Conservation (phyloP, 2,329 filamentous ascomycete genomes). For the Cladosporium halotolerans region DNA sequence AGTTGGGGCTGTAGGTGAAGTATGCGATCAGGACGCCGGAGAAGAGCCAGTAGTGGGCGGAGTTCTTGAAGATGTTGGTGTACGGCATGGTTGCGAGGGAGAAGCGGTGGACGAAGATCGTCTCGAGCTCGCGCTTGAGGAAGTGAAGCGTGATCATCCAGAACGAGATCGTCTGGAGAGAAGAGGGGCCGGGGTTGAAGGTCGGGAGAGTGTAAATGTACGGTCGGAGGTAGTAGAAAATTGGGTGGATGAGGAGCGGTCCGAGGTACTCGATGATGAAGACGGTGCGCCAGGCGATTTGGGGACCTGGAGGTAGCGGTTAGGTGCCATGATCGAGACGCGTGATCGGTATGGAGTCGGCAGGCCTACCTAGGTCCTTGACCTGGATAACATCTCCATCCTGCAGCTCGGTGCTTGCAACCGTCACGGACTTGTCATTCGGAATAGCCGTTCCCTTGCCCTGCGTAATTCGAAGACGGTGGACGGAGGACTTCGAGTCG, state of each 20-base stretch:
- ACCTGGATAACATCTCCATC: constrained; percentile 65
- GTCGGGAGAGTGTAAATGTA: constrained; percentile 57
- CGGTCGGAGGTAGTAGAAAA: constrained; percentile 64
- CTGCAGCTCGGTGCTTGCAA: constrained; percentile 51
- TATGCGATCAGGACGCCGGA: constrained; percentile 75
- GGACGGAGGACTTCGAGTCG: constrained; percentile 48
- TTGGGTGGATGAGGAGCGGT: constrained; percentile 77
- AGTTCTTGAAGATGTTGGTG: constrained; percentile 90
- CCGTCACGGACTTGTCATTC: constrained; percentile 47
- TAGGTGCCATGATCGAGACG: not conserved
- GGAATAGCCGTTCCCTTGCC: constrained; percentile 54
- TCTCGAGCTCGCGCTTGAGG: constrained; percentile 91
- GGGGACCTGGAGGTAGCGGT: constrained; percentile 55
- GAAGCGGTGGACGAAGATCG: constrained; percentile 90
- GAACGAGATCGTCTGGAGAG: constrained; percentile 66
- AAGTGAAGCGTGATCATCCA: constrained; percentile 76
- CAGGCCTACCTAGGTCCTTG: constrained; percentile 78
- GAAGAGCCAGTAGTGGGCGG: constrained; percentile 84
- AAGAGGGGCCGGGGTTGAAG: constrained; percentile 44
- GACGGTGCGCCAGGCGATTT: constrained; percentile 88
- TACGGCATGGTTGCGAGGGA: constrained; percentile 89
- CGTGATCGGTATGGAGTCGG: not conserved
- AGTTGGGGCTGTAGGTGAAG: constrained; percentile 74
- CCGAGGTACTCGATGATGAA: constrained; percentile 94
- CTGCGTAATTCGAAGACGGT: constrained; percentile 60